phyloP scores from a whole-genome alignment of 495 filamentous ascomycete genomes.

The Aspergillus homomorphus region DNA sequence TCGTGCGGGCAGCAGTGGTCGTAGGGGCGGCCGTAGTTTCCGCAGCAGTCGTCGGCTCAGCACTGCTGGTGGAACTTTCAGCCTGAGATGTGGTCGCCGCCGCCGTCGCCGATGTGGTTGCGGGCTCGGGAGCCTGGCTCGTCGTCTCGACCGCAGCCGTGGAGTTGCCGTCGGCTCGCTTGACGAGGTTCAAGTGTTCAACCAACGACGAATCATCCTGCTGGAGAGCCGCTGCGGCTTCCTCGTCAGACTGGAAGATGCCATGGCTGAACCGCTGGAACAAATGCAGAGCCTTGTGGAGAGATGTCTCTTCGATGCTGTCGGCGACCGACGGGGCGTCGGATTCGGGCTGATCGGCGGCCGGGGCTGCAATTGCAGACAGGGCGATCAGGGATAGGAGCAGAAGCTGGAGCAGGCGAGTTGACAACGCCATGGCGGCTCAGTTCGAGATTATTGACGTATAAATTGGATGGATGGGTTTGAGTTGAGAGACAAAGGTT shows the following conservation, averaged over 20 bases:
- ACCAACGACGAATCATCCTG: constrained; percentile 45
- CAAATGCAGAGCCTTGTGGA: constrained; percentile 51
- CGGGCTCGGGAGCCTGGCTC: constrained; percentile 8
- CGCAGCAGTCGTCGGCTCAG: constrained; percentile 1
- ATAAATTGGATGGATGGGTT: not conserved
- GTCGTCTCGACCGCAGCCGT: constrained; percentile 19
- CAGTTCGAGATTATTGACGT: not conserved
- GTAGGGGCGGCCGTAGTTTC: constrained; percentile 1
- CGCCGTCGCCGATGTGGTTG: constrained; percentile 14
- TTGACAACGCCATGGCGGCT: constrained; percentile 15
- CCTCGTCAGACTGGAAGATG: constrained; percentile 46
- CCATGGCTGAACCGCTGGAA: constrained; percentile 51
- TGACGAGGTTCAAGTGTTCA: constrained; percentile 38
- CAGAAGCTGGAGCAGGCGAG: constrained; percentile 25
- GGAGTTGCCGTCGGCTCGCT: constrained; percentile 36
- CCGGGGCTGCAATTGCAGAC: constrained; percentile 22
- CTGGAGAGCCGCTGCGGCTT: constrained; percentile 47
- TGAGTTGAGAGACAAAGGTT: not conserved
- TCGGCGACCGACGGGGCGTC: constrained; percentile 23
- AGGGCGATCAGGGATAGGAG: constrained; percentile 28
- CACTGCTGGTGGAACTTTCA: not conserved
- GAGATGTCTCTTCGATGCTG: constrained; percentile 31
- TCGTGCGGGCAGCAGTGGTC: constrained; percentile 11
- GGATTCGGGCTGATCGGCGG: constrained; percentile 13
- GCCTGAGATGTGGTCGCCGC: constrained; percentile 12